Conservation (phyloP, 306 rosid species). For the Inga oerstediana region DNA sequence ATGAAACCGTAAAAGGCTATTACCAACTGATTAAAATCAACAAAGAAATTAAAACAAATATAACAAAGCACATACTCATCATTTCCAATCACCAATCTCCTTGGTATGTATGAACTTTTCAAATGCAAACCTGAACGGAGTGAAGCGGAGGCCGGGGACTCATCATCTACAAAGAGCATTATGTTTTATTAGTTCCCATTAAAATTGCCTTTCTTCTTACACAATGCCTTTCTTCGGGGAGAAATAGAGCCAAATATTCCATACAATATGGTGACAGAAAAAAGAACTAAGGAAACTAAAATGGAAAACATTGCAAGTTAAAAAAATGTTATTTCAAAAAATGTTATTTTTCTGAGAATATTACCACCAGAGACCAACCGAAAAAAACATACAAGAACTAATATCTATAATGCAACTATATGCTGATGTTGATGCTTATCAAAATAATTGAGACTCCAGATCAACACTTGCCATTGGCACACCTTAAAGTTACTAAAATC, state of each 20-base stretch:
- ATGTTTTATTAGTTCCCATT: not conserved
- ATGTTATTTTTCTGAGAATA: not conserved
- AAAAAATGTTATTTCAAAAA: not conserved
- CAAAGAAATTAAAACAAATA: constrained; percentile 27
- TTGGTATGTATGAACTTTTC: constrained; percentile 64
- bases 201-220: not conserved
- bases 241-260: constrained; percentile 7
- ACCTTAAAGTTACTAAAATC: not conserved
- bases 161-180: constrained; percentile 57
- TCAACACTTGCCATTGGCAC: not conserved
- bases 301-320: not conserved
- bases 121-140: constrained; percentile 50
- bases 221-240: not conserved
- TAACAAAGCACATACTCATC: constrained; percentile 73
- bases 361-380: not conserved
- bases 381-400: not conserved
- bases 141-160: constrained; percentile 53
- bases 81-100: constrained; percentile 91
- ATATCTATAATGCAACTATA: not conserved
- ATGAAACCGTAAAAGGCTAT: not conserved
- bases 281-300: not conserved
- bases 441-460: not conserved
- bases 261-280: not conserved
- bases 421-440: not conserved
- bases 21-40: constrained; percentile 32